Base-by-base conservation (phyloP, 495 filamentous ascomycete species). In the Halenospora varia region DNA sequence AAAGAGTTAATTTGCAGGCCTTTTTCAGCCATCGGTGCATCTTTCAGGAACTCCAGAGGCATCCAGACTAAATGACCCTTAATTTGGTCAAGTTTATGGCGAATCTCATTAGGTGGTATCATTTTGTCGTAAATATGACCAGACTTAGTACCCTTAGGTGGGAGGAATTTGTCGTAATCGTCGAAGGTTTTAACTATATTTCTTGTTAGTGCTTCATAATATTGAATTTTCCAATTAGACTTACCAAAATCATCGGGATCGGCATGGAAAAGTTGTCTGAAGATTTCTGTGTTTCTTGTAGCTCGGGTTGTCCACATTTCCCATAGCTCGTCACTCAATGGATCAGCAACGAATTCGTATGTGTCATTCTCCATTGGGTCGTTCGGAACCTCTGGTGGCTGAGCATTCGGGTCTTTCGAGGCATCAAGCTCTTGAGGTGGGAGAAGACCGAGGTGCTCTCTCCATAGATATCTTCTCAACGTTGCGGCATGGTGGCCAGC, bases 31-130 rank as follows among this genome's bases (percentile, higher is more conserved):
- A 97, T 94, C 62, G 87, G 78, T 0, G 87, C 92, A 62, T 96
- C 88, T 58, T 77, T 74, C 65, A 97, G 70, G 65, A 96, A 97
- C 41, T 93, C 83, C 62, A 97, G 65, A 48, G 91, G 92, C 87
- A 96, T 90, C 93, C 93, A 97, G 0, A 98, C 92, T 24, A 98
- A 69, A 76, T 97, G 94, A 0, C 93, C 94, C 69, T 83, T 87
- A 66, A 97, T 83, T 60, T 81, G 72, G 65, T 90, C 86, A 26
- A 98, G 74, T 70, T 90, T 89, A 66, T 78, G 62, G 20, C 88
- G 78, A 13, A 95, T 83, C 46, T 93, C 85, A 20, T 81, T 69
- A 0, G 79, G 77, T 0, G 88, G 84, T 60, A 86, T 77, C 72
- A 83, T 89, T 10, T 79, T 80, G 65, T 93, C 88, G 66, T 87